Evolutionary conservation across 2,329 filamentous ascomycete species (phyloP), one percentile per base, ranked within the genome.

Genomic region (Colletotrichum karsti): DNA sequence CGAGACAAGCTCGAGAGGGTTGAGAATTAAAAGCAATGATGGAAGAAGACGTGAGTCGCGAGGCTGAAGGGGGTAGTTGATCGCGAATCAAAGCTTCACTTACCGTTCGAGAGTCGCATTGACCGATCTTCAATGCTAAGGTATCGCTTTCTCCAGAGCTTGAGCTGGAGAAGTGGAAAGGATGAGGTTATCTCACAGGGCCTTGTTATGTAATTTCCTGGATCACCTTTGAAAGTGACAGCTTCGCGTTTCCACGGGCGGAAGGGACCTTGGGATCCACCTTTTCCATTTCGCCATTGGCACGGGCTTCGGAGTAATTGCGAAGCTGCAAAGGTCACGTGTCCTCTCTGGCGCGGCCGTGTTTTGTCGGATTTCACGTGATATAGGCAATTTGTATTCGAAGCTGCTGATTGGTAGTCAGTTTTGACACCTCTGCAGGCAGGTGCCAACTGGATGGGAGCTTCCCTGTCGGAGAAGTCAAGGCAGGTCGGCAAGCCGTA

Each of bases 171-270:
- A 63, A 26, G 37, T 42, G 51, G 50, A 48, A 30, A 62, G 26
- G 60, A 64, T 67, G 42, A 67, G 64, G 53, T 39, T 67, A 46
- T 64, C 60, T 61, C 56, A 57, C 48, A 61, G 39, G 39, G 51
- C 46, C 35, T 50, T 42, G 58, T 54, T 55, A 48, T 30, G 64
- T 65, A 68, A 68, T 68, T 68, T 68, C 60, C 60, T 53, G 24
- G 18, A 53, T 58, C 53, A 55, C 28, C 54, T 24, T 67, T 26
- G 15, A 68, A 65, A 59, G 65, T 68, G 60, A 68, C 65, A 64
- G 60, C 65, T 64, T 67, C 64, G 39, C 60, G 12, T 39, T 67
- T 41, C 20, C 35, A 41, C 41, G 41, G 50, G 28, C 42, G n/a
- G 26, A 35, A 51, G n/a, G 51, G 54, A 42, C 39, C 9, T 5